Evolutionary conservation across 441 rosid genomes (phyloP).

Genomic region (Arabidopsis lyrata): DNA sequence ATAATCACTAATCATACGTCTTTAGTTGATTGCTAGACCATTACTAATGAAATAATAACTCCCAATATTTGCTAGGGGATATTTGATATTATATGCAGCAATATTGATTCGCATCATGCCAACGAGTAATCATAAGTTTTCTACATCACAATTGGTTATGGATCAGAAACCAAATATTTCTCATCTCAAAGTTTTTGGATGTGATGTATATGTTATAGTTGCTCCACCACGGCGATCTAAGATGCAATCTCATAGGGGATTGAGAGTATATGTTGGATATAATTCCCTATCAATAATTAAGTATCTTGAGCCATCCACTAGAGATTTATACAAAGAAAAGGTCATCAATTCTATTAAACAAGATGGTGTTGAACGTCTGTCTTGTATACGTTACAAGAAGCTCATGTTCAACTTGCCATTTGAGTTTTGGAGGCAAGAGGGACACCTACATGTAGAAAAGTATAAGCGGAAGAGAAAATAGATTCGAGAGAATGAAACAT

Average conservation of each 20-base stretch:
- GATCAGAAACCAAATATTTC: constrained; percentile 4
- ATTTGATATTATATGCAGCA: not conserved
- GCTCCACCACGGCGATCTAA: not conserved
- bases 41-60: not conserved
- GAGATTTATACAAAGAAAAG: too few relatives aligned
- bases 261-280: not conserved
- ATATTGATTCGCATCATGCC: not conserved
- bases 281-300: too few relatives aligned
- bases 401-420: too few relatives aligned
- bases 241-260: not conserved
- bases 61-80: not conserved
- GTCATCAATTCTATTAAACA: too few relatives aligned
- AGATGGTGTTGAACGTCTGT: too few relatives aligned
- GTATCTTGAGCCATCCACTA: too few relatives aligned
- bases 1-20: not conserved
- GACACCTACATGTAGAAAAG: too few relatives aligned
- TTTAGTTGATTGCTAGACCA: not conserved
- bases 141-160: not conserved
- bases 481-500: too few relatives aligned
- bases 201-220: not conserved
- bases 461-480: too few relatives aligned
- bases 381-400: too few relatives aligned
- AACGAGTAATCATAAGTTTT: not conserved
- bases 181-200: constrained; percentile 9
- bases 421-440: too few relatives aligned